Base-by-base conservation (phyloP, 306 rosid species). In the Calophaca sinica region DNA sequence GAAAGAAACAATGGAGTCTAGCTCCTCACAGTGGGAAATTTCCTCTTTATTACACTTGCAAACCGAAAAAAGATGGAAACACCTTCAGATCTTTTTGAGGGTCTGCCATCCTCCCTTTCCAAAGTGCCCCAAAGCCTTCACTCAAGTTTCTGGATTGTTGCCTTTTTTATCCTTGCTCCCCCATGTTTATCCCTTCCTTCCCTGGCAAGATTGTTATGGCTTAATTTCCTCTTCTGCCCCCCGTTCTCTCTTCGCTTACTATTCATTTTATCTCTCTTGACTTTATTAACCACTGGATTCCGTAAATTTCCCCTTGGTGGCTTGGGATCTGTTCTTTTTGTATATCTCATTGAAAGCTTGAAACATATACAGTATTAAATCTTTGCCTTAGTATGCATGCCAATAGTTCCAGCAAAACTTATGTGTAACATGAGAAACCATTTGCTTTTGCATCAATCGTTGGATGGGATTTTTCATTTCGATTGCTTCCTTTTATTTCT, bases 281-380 rank as follows among this genome's bases (percentile, higher is more conserved):
- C 41, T 3, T 36, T 4, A 29, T 13, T 58, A 58, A 5, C 41
- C 63, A 2, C 33, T 29, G 39, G 41, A 41, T 58, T 5, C 15
- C 41, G 10, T 3, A 3, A 12, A 6, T 11, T 10, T 55, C 39
- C 6, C n/a, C 65, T n/a, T 4, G 45, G 58, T 20, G 1, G 33
- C 62, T 71, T 79, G 41, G 33, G 33, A 41, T 15, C 9, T 62
- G 20, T 31, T 52, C 49, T 15, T 46, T 29, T 8, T 49, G 0
- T 58, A 44, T 46, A 41, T 57, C 45, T 48, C 63, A 12, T 52
- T 54, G 28, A 52, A 32, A 33, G 60, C 41, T n/a, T 70, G 60
- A 69, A 79, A 42, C 4, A 29, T 32, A 42, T 72, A 71, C 33
- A 72, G 28, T 73, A 20, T 20, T 73, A 76, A 63, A 67, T 36